Evolutionary conservation across 2,329 filamentous ascomycete genomes (phyloP), one percentile per base, ranked within the genome.

Genomic region (Cyclaneusma minus): DNA sequence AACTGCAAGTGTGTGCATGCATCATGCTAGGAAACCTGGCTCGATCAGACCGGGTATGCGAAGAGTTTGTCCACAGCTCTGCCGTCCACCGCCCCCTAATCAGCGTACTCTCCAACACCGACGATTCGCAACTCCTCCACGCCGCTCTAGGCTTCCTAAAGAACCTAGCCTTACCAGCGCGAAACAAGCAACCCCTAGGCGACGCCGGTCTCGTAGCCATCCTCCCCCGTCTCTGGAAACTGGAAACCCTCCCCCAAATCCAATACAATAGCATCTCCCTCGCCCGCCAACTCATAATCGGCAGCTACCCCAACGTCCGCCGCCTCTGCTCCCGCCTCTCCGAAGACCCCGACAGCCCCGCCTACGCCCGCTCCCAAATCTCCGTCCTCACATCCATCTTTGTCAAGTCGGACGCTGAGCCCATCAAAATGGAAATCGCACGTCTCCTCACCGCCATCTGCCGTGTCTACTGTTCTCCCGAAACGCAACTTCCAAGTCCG

Each of bases 11-110:
- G 3, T 64, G 65, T 4, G 68, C 65, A 2, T 75, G 68, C 34
- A 57, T 76, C 3, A 58, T 63, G 10, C 51, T 76, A 3, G 70
- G 70, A 18, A 76, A 76, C 40, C 47, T 76, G 19, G 62, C 64
- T 5, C 64, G 70, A 20, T 68, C 62, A 2, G 69, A 76, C 37
- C 56, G 55, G 21, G 47, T 56, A 3, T 68, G 64, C 31, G 47
- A 49, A 7, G 47, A 57, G 18, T 58, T 75, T 18, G 60, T 74
- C 2, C 44, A 52, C 7, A 43, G 52, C 2, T 52, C 52, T 4
- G 54, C 58, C 30, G 39, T 55, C 6, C 55, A 61, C 35, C 38
- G 41, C 6, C 55, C 60, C 0, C 49, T 75, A 3, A 42, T 60
- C 24, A 29, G 42, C 10, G 39, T 67, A 21, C 48, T 74, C 12